These are phyloP conservation scores for Neurospora crassa DNA, from an alignment of 2,329 filamentous ascomycete species.

Conservation along the genomic window DNA sequence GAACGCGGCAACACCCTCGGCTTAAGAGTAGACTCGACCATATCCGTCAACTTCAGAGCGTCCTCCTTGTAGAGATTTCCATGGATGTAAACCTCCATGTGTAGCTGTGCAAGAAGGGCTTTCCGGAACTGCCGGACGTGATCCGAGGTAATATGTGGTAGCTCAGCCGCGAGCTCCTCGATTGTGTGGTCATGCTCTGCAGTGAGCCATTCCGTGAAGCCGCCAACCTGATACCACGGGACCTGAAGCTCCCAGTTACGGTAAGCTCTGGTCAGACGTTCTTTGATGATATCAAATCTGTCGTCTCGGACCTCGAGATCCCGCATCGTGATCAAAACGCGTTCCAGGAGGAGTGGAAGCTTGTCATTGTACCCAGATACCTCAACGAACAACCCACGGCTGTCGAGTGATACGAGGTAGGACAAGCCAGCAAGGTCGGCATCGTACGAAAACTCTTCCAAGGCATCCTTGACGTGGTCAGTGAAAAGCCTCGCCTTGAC, in stretches of 20 bases:
- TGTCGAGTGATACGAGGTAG: slow-evolving; percentile 67
- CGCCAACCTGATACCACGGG: slow-evolving; percentile 79
- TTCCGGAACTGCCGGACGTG: slow-evolving; percentile 71
- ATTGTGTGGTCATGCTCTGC: slow-evolving; percentile 69
- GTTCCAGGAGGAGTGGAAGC: slow-evolving; percentile 79
- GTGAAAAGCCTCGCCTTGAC: slow-evolving; percentile 75
- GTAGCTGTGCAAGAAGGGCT: slow-evolving; percentile 70
- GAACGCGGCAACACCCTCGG: slow-evolving; percentile 62
- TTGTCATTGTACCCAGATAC: slow-evolving; percentile 96
- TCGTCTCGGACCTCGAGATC: slow-evolving; percentile 79
- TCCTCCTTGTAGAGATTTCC: slow-evolving; percentile 95
- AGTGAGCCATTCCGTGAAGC: slow-evolving; percentile 73
- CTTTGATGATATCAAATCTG: slow-evolving; percentile 84
- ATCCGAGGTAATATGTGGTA: slow-evolving; percentile 63
- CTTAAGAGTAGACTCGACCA: slow-evolving; percentile 70
- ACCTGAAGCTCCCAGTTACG: slow-evolving; percentile 83
- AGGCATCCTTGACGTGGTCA: slow-evolving; percentile 75
- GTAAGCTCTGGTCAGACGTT: slow-evolving; percentile 65
- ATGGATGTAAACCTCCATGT: slow-evolving; percentile 81
- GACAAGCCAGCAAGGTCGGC: slow-evolving; percentile 84
- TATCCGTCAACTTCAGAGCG: slow-evolving; percentile 71
- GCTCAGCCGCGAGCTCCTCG: slow-evolving; percentile 68
- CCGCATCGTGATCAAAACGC: slow-evolving; percentile 74
- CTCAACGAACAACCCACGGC: slow-evolving; percentile 65
- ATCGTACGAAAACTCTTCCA: slow-evolving; percentile 92